Base-by-base conservation (phyloP, 768 basidiomycete species). In the Erythrobasidium yunnanense region DNA sequence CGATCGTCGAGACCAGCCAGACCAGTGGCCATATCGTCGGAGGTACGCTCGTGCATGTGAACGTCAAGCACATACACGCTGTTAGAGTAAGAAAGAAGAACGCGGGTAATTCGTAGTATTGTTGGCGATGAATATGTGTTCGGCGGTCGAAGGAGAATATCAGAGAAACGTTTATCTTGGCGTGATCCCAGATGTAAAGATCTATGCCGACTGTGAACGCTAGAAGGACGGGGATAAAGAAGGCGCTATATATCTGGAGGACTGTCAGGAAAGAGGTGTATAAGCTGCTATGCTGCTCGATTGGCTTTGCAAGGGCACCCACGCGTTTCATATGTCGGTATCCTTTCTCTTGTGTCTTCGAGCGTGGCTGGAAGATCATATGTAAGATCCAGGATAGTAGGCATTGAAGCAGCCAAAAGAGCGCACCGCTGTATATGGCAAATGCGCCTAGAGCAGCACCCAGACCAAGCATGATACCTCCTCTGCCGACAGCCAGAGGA, bases 71-170 rank as follows among this genome's bases (percentile, higher is more conserved):
- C 5, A 62, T 23, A 15, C 22, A 20, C 4, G 17, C 13, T 6
- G 42, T 25, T 33, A 62, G 25, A 7, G 58, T 62, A 7, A 46
- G 8, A 27, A 62, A 25, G 7, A 62, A 27, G 46, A 62, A 62
- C 13, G 58, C 30, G 22, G 58, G 58, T 7, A 62, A 25, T 27
- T 62, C 58, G 30, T 25, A 49, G 25, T 22, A 62, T 17, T 20
- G n/a, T 18, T 62, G 22, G 4, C 4, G 8, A 49, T 47, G n/a
- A 30, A 62, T 4, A 29, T 46, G 38, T 2, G 38, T 62, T 7
- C 45, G 58, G 3, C 45, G 4, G 30, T 62, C 58, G 55, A 62
- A 49, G 5, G 38, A 46, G 58, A 62, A 62, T 38, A 62, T 25
- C 8, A 49, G 25, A 3, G 38, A 25, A 4, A 49, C 46, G 35